Conservation (phyloP, 441 rosid genomes). For the Adansonia rubrostipa region DNA sequence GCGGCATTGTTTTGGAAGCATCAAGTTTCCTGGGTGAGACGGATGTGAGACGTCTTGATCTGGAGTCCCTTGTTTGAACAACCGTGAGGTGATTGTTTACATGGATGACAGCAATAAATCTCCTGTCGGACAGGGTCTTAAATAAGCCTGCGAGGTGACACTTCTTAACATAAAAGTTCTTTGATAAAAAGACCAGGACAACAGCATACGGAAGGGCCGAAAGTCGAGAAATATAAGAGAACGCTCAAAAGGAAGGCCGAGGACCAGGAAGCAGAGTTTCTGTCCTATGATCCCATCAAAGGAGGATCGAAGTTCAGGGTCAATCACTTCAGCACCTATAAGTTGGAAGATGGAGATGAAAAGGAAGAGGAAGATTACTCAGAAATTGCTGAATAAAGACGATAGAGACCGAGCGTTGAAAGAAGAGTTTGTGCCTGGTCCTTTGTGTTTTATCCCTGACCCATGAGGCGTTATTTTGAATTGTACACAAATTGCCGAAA, state of each 20-base stretch:
- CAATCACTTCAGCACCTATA: no score
- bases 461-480: constrained; percentile 5
- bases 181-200: no score
- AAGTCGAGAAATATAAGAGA: no score
- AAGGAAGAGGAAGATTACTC: constrained; percentile 36
- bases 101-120: constrained; percentile 86
- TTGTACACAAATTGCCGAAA: constrained; percentile 27
- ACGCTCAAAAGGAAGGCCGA: no score
- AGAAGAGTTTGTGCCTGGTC: not conserved
- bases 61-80: constrained; percentile 79
- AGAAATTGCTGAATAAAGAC: constrained; percentile 23
- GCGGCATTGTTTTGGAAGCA: constrained; percentile 52
- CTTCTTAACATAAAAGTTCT: constrained; percentile 83
- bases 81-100: constrained; percentile 38
- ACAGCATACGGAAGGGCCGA: no score
- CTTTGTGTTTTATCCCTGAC: constrained; percentile 5
- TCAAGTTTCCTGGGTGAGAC: constrained; percentile 60
- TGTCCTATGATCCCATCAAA: no score
- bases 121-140: constrained; percentile 88
- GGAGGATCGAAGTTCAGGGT: no score
- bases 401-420: no score
- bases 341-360: constrained; percentile 18
- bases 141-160: constrained; percentile 90
- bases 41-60: constrained; percentile 82
- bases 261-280: no score